Evolutionary conservation across 2,329 filamentous ascomycete species (phyloP), one percentile per base, ranked within the genome.

Genomic region (Penicillium sumatraense): DNA sequence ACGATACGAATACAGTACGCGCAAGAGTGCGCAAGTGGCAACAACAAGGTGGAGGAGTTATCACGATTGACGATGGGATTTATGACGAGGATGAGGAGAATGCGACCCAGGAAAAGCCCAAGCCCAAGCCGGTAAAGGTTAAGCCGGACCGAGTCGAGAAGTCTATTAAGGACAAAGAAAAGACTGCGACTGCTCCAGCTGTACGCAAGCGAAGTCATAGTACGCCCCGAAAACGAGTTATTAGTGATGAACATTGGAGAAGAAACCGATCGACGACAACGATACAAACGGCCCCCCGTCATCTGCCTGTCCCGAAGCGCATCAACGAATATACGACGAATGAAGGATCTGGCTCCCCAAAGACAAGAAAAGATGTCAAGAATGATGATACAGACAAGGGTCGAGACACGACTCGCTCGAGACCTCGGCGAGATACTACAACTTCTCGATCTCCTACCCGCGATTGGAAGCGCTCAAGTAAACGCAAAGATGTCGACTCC

Each of bases 231-330:
- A 97, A 96, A 81, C 86, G 93, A 60, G 91, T 98, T 51, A 86
- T 97, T 58, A 97, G 93, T 71, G 93, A 98, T 76, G 89, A 90
- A 51, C 90, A 96, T 75, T 98, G 93, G 72, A 83, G 82, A 58
- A 81, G 80, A 55, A 81, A 72, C 53, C 74, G 81, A 8, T 72
- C 79, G 0, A 78, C 75, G 50, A 64, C 68, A 16, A 78, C 75
- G 50, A 63, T 67, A 18, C 77, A 75, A 56, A 64, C 69, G 16
- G 71, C 68, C 33, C 54, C 73, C 36, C 69, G 74, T 5, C 78
- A 79, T 70, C 49, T 73, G 68, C 64, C 72, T 65, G 61, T 64
- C 13, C 72, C 69, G 20, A 81, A 78, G 61, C 73, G 79, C 51
- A 75, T 79, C 11, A 76, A 69, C 24, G 61, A 73, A 48, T 72